Conservation (phyloP, 1,284 basidiomycete species). For the Fistulinella cinereoalba region DNA sequence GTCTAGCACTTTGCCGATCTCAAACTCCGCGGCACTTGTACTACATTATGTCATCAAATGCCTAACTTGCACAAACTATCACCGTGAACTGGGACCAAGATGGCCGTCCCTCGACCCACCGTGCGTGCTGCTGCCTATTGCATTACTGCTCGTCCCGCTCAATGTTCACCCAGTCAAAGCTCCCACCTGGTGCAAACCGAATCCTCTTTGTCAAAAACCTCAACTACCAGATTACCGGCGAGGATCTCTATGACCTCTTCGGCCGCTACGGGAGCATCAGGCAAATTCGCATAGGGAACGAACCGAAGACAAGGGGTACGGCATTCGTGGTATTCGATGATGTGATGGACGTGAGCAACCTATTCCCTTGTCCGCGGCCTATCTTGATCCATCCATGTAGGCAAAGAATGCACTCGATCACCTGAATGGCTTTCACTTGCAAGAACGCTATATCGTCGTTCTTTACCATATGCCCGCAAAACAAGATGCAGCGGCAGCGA, state of each 20-base stretch:
- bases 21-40: not conserved
- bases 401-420: constrained; percentile 96
- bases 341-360: constrained; percentile 77
- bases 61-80: constrained; percentile 5
- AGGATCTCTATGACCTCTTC: constrained; percentile 96
- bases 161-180: constrained; percentile 55
- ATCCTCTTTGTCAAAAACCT: constrained; percentile 88
- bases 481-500: constrained; percentile 88
- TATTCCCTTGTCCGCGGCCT: not conserved
- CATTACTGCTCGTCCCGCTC: constrained; percentile 3
- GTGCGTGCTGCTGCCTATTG: constrained; percentile 37
- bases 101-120: constrained; percentile 65
- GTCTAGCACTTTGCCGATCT: not conserved
- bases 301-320: constrained; percentile 91
- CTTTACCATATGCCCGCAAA: constrained; percentile 97
- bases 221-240: constrained; percentile 92
- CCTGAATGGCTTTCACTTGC: constrained; percentile 96
- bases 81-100: constrained; percentile 22
- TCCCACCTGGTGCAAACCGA: constrained; percentile 81
- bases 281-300: constrained; percentile 91
- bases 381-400: constrained; percentile 39
- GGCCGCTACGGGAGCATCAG: constrained; percentile 96
- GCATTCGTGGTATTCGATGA: constrained; percentile 93
- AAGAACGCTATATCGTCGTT: constrained; percentile 97
- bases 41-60: constrained; percentile 20